Conservation (phyloP, 1,139 yeast species). For the Fermentozyma sake region DNA sequence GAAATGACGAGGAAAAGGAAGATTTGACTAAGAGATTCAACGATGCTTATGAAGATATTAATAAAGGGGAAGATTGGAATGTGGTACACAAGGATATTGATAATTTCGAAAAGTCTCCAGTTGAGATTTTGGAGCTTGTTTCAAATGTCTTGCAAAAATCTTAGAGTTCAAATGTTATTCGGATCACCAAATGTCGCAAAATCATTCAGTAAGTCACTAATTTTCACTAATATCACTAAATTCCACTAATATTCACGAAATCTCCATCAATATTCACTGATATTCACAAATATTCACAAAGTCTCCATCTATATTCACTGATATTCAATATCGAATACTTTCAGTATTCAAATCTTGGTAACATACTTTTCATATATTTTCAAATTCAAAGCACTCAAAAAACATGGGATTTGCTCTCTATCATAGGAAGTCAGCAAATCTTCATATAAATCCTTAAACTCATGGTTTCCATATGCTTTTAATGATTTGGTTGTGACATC, state of each 20-base stretch:
- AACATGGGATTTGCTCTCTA: constrained; percentile 69
- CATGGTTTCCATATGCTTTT: constrained; percentile 40
- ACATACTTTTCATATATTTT: constrained; percentile 29
- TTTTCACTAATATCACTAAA: too few species aligned
- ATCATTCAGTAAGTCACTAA: too few species aligned
- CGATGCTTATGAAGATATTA: constrained; percentile 42
- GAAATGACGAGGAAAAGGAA: constrained; percentile 16
- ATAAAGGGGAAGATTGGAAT: constrained; percentile 59
- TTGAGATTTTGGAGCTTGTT: constrained; percentile 32
- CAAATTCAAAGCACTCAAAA: constrained; percentile 70
- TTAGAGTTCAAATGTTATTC: neutral
- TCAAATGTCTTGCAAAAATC: constrained; percentile 6
- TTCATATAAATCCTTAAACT: constrained; percentile 48
- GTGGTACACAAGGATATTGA: constrained; percentile 36
- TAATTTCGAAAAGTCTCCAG: constrained; percentile 32
- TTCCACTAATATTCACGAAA: too few species aligned
- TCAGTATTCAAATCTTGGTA: neutral
- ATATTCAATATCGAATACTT: too few species aligned
- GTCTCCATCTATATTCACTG: too few species aligned
- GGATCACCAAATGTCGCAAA: too few species aligned
- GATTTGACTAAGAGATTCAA: constrained; percentile 22
- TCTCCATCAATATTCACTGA: too few species aligned
- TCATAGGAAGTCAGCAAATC: constrained; percentile 65
- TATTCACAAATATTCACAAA: too few species aligned
- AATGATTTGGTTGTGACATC: constrained; percentile 34